A percentile compares a stretch with the other conserved stretches of the same genome.
These are phyloP conservation scores for Hypomontagnella submonticulosa DNA, from an alignment of 495 filamentous ascomycete genomes.

Conservation along the genomic window DNA sequence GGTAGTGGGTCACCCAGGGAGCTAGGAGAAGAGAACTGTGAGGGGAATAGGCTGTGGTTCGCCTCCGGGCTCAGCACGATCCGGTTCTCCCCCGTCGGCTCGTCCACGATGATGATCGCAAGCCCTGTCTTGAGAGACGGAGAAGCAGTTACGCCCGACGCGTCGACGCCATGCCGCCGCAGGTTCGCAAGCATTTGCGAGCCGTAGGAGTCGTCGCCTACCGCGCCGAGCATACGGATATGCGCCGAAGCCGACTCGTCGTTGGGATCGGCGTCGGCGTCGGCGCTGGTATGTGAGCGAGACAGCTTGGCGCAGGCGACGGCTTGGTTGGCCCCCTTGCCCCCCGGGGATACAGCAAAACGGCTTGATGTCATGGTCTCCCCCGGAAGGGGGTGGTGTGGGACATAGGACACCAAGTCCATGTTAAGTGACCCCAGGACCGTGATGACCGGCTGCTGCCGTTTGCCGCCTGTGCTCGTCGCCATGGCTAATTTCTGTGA, in stretches of 20 bases:
- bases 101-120: constrained; percentile 85
- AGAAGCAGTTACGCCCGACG: constrained; percentile 60
- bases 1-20: constrained; percentile 52
- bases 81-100: constrained; percentile 82
- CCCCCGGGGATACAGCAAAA: constrained; percentile 83
- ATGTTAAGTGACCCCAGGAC: constrained; percentile 94
- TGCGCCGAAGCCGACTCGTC: constrained; percentile 58
- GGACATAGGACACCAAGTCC: constrained; percentile 87
- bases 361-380: constrained; percentile 87
- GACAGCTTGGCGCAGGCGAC: constrained; percentile 73
- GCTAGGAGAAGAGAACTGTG: constrained; percentile 44
- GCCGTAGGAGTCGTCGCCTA: constrained; percentile 78
- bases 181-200: constrained; percentile 62
- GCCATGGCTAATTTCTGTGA: constrained; percentile 33
- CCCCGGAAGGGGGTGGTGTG: constrained; percentile 82
- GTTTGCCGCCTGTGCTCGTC: constrained; percentile 47
- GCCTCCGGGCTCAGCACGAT: constrained; percentile 86
- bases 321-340: constrained; percentile 97
- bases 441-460: constrained; percentile 64
- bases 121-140: constrained; percentile 74
- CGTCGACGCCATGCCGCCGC: constrained; percentile 70
- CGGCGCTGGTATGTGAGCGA: constrained; percentile 41
- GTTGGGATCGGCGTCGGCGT: constrained; percentile 34
- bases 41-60: constrained; percentile 65
- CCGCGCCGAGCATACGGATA: constrained; percentile 85